Evolutionary conservation across 768 basidiomycete genomes (phyloP), one percentile per base, ranked within the genome.

Genomic region (Boletus fagicola): DNA sequence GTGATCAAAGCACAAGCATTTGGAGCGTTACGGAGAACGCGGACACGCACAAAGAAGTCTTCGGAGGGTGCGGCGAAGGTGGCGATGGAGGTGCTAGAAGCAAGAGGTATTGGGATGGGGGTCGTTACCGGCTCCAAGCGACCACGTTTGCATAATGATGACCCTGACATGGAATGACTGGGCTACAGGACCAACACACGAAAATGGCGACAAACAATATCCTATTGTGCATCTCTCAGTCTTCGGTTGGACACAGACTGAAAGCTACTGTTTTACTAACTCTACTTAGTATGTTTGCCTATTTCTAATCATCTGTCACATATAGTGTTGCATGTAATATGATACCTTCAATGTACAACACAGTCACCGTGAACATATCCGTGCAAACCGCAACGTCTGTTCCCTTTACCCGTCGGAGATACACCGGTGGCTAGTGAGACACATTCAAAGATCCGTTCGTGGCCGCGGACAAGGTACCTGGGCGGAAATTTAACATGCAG

Each of bases 1-100:
- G 90, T 93, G 56, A 92, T 94, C 75, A 94, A 93, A 75, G 91
- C 91, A 43, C 90, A 93, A 69, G 87, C 92, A 39, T 94, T 93
- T 69, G 92, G 91, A 33, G 89, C 89, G 20, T 76, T 92, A 61
- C 86, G 91, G 51, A 80, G 91, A 71, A 88, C 90, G 53, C 83
- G 91, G 57, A 79, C 86, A 43, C 81, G 87, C 59, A 80, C 83
- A 50, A 92, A 88, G 77, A 86, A 83, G 71, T 75, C 83, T 38
- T 81, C 87, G 43, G 90, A 90, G 60, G 85, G 75, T 40, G 83
- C 87, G 33, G 87, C 84, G 59, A 82, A 79, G 70, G 86, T 88
- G 59, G 89, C 90, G 4, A 80, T 89, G 73, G 87, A 91, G 72
- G 87, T 89, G n/a, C 76, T 92, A 48, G 87, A 90, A 72, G 84